phyloP scores from a whole-genome alignment of 352 stramenopile species.

The Phytophthora vignae region DNA sequence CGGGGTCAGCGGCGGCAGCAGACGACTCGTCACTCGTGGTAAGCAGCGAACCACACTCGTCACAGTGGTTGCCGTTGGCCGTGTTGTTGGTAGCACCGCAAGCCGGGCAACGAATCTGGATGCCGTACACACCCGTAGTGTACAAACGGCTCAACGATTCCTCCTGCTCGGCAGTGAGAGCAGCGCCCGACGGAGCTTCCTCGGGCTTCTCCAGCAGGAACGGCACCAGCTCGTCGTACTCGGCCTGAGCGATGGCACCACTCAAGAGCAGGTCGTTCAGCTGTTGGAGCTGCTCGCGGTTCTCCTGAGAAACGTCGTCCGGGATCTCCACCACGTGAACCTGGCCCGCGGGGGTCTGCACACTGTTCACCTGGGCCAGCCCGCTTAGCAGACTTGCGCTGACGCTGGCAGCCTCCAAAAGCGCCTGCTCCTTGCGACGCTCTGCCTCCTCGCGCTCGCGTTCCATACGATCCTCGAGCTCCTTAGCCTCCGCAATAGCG shows the following conservation, averaged over 20 bases:
- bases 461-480: constrained; percentile 75
- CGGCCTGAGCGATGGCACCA: constrained; percentile 81
- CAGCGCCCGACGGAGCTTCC: constrained; percentile 65
- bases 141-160: constrained; percentile 86
- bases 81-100: constrained; percentile 91
- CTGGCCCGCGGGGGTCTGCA: constrained; percentile 68
- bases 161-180: constrained; percentile 80
- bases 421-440: constrained; percentile 70
- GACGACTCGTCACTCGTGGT: constrained; percentile 76
- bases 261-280: constrained; percentile 86
- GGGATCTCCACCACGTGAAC: constrained; percentile 88
- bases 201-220: constrained; percentile 82
- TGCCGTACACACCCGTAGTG: constrained; percentile 77
- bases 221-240: constrained; percentile 91
- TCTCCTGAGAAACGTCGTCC: constrained; percentile 84
- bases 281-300: constrained; percentile 87
- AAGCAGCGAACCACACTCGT: constrained; percentile 85
- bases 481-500: constrained; percentile 80
- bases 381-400: constrained; percentile 79
- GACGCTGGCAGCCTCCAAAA: constrained; percentile 73
- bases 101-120: constrained; percentile 88
- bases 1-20: constrained; percentile 49
- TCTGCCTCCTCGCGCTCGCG: constrained; percentile 64
- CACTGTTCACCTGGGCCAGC: constrained; percentile 82
- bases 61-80: constrained; percentile 88